Evolutionary conservation across 805 yeast genomes (phyloP).

Genomic region (Debaryomyces castellii): DNA sequence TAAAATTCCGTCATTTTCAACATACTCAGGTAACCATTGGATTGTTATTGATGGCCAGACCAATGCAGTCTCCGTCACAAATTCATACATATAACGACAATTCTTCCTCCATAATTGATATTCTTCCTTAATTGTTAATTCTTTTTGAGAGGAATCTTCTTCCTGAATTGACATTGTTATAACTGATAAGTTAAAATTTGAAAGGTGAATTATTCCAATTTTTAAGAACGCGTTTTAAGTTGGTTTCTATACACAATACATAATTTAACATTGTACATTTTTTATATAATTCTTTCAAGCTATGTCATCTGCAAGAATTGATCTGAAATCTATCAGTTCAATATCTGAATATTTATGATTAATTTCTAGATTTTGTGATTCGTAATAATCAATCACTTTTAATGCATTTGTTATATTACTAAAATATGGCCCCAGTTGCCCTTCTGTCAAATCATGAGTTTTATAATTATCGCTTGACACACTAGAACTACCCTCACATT

Average conservation of each 20-base stretch:
- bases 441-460: constrained; percentile 25
- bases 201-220: neutral
- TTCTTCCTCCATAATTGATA: constrained; percentile 80
- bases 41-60: constrained; percentile 82
- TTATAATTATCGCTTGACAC: constrained; percentile 12
- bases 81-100: constrained; percentile 80
- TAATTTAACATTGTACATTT: neutral
- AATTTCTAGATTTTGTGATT: constrained; percentile 9
- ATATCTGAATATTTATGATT: constrained; percentile 8
- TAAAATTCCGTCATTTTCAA: constrained; percentile 24
- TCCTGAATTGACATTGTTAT: constrained; percentile 2
- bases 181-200: neutral
- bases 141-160: constrained; percentile 23
- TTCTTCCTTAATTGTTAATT: constrained; percentile 57
- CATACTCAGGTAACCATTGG: constrained; percentile 65
- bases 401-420: constrained; percentile 39
- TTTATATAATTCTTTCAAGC: neutral
- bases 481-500: constrained; percentile 1
- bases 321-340: constrained; percentile 7
- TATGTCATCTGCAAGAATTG: constrained; percentile 6
- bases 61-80: constrained; percentile 74
- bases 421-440: constrained; percentile 29
- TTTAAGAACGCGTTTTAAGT: neutral
- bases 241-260: neutral
- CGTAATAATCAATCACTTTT: constrained; percentile 37